Percentiles rank a stretch among this genome's conserved stretches.
These are phyloP conservation scores for Nymphaea colorata DNA, from an alignment of 164 flowering plant species.

Conservation along the genomic window DNA sequence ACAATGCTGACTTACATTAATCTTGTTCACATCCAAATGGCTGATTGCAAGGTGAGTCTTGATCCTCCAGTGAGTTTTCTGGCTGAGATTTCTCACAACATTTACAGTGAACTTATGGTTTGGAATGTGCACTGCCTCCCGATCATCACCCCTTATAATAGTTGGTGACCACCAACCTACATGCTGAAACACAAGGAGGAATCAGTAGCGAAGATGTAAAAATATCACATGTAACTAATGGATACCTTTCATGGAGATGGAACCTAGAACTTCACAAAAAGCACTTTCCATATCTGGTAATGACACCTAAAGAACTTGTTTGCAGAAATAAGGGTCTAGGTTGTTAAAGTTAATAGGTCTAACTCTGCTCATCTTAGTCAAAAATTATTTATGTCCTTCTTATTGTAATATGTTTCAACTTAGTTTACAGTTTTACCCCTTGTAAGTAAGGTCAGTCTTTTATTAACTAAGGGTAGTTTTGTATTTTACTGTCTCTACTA, in stretches of 20 bases:
- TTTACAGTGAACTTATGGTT: conserved; percentile 89
- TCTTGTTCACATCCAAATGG: conserved; percentile 85
- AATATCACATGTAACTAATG: background rate
- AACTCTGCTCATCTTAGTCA: too few relatives aligned
- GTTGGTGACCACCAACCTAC: conserved; percentile 99
- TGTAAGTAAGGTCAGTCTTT: too few relatives aligned
- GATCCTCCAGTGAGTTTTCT: conserved; percentile 97
- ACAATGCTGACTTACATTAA: conserved; percentile 47
- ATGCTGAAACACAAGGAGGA: conserved; percentile 39
- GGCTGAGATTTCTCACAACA: conserved; percentile 92
- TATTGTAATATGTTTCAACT: too few relatives aligned
- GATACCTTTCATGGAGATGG: background rate
- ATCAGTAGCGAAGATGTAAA: background rate
- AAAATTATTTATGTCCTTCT: too few relatives aligned
- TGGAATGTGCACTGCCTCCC: conserved; percentile 96
- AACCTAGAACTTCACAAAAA: too few relatives aligned
- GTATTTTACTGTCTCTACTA: too few relatives aligned
- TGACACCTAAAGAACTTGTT: too few relatives aligned
- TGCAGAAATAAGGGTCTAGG: too few relatives aligned
- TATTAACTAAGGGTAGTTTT: too few relatives aligned
- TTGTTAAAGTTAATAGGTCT: too few relatives aligned
- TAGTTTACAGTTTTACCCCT: too few relatives aligned
- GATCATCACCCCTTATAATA: conserved; percentile 89
- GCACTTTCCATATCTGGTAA: too few relatives aligned
- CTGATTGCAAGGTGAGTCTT: conserved; percentile 89